These are phyloP conservation scores for Hymenoscyphus fructigenus DNA, from an alignment of 2,329 filamentous ascomycete genomes.

Conservation along the genomic window DNA sequence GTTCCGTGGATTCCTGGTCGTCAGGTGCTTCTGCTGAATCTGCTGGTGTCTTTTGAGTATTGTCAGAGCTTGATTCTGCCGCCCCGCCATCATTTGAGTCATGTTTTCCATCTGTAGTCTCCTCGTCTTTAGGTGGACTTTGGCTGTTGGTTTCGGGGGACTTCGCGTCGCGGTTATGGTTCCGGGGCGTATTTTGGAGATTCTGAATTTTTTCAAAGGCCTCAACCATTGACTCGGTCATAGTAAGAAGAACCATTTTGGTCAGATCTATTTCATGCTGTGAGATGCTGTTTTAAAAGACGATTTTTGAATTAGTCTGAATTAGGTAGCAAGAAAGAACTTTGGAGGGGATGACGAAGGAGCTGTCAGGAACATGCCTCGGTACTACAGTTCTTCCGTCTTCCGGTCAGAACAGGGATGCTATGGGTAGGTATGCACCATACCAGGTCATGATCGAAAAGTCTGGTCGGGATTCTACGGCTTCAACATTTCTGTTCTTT, in stretches of 20 bases:
- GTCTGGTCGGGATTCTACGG: slow-evolving; percentile 27
- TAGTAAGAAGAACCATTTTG: slow-evolving; percentile 74
- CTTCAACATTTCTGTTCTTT: slow-evolving; percentile 15
- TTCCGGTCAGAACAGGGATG: slow-evolving; percentile 14
- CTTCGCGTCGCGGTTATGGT: slow-evolving; percentile 3
- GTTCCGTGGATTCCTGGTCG: slow-evolving; percentile 39
- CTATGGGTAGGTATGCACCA: slow-evolving; percentile 14
- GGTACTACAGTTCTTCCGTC: slow-evolving; percentile 7
- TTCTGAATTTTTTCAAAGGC: slow-evolving; percentile 48
- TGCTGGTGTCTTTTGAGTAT: background rate
- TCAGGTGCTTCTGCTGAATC: background rate
- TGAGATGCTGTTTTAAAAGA: background rate
- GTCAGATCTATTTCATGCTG: background rate
- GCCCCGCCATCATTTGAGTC: background rate
- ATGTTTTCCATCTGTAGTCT: background rate
- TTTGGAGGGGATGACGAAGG: background rate
- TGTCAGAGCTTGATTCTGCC: background rate
- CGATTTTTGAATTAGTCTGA: background rate
- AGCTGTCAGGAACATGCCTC: background rate
- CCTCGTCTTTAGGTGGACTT: background rate
- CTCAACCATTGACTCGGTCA: slow-evolving; percentile 67
- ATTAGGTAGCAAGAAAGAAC: background rate
- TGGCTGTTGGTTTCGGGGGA: background rate
- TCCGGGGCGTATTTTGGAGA: slow-evolving; percentile 1
- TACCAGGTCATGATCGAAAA: slow-evolving; percentile 23